phyloP scores from a whole-genome alignment of 2,329 filamentous ascomycete genomes.

The Colletotrichum magnum region DNA sequence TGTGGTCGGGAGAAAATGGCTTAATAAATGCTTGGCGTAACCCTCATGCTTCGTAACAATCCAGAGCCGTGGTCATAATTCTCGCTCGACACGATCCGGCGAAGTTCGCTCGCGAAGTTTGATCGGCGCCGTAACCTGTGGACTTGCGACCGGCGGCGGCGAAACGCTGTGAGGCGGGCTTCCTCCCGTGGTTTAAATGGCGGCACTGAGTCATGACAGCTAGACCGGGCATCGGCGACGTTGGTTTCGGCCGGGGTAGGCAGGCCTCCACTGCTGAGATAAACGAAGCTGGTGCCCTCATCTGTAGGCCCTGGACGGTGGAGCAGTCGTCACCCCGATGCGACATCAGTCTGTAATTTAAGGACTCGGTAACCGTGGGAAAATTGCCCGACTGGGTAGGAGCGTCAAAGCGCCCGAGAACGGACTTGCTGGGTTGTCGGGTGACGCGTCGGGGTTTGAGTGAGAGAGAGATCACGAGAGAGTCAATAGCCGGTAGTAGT shows the following conservation, averaged over 20 bases:
- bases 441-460: background rate
- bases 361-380: background rate
- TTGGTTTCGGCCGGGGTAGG: conserved; percentile 23
- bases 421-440: background rate
- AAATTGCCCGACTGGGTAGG: background rate
- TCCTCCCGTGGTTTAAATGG: background rate
- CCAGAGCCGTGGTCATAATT: too few relatives aligned
- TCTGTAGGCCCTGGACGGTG: background rate
- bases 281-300: conserved; percentile 4
- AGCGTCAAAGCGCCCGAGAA: background rate
- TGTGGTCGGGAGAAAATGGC: background rate
- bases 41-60: background rate
- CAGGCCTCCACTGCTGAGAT: conserved; percentile 1
- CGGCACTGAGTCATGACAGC: conserved; percentile 7
- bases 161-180: background rate
- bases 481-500: conserved; percentile 8
- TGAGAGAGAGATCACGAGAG: background rate
- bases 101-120: background rate
- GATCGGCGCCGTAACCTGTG: background rate
- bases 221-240: conserved; percentile 10
- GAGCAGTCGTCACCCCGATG: background rate
- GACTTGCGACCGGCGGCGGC: background rate
- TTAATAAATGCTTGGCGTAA: background rate
- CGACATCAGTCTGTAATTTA: conserved; percentile 14
- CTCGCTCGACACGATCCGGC: too few relatives aligned